A percentile compares a stretch with the other conserved stretches of the same genome.
Conservation (phyloP, 495 filamentous ascomycete genomes). For the Neurospora sp. region DNA sequence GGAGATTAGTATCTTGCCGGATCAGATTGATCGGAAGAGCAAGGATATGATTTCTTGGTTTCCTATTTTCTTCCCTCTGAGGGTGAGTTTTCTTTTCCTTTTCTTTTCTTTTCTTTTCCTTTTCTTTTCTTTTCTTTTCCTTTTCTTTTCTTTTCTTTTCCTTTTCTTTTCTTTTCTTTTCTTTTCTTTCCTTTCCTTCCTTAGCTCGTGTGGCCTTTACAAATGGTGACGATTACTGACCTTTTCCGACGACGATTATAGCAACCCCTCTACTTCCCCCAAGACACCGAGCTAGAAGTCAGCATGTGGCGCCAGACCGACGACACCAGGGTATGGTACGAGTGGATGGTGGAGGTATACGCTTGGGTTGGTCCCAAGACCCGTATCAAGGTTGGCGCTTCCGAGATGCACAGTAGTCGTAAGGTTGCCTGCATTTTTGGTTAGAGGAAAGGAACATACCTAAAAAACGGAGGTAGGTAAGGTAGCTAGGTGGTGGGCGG, state of each 20-base stretch:
- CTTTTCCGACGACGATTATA: slow-evolving; percentile 17
- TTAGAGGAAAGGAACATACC: slow-evolving; percentile 42
- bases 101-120: slow-evolving; percentile 23
- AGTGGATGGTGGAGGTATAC: slow-evolving; percentile 89
- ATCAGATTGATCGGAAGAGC: slow-evolving; percentile 86
- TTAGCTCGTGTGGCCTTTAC: no score
- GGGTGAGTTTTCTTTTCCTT: slow-evolving; percentile 45
- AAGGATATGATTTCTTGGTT: slow-evolving; percentile 98
- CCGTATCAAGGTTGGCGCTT: slow-evolving; percentile 64
- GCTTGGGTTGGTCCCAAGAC: slow-evolving; percentile 47
- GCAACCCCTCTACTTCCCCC: slow-evolving; percentile 82
- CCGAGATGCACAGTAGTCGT: slow-evolving; percentile 81
- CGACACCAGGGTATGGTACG: slow-evolving; percentile 95
- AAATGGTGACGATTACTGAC: slow-evolving; percentile 5
- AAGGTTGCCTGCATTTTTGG: slow-evolving; percentile 59
- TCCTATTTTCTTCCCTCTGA: slow-evolving; percentile 93
- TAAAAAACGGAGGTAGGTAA: background rate
- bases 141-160: slow-evolving; percentile 24
- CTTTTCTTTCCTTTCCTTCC: no score
- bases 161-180: slow-evolving; percentile 31
- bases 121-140: slow-evolving; percentile 24
- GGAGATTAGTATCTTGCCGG: slow-evolving; percentile 86
- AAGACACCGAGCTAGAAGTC: slow-evolving; percentile 72
- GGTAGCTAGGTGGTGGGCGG: background rate
- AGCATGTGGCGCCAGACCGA: slow-evolving; percentile 94